Percentiles rank a stretch among this genome's conserved stretches.
These are phyloP conservation scores for Marasmius fiardii DNA, from an alignment of 1,284 basidiomycete genomes.

Conservation along the genomic window DNA sequence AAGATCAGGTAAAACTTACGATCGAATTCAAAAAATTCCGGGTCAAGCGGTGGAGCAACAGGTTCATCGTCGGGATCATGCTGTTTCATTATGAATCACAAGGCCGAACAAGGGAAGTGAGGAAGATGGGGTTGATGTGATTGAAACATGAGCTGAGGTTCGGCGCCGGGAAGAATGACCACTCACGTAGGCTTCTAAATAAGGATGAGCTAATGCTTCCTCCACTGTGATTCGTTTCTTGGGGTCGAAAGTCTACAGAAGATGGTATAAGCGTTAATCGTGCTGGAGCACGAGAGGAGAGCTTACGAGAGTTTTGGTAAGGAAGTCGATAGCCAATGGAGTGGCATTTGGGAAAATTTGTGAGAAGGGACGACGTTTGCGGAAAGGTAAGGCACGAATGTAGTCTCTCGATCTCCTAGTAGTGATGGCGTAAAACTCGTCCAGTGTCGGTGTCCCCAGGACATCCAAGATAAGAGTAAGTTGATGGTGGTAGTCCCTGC, in stretches of 20 bases:
- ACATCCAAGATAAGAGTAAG: conserved; percentile 89
- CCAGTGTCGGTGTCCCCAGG: conserved; percentile 87
- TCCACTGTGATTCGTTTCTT: conserved; percentile 92
- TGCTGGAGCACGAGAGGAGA: conserved; percentile 6
- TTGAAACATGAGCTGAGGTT: background rate
- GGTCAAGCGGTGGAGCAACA: conserved; percentile 83
- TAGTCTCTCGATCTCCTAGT: conserved; percentile 86
- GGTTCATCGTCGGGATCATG: conserved; percentile 95
- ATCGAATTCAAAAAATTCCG: conserved; percentile 94
- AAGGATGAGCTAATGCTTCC: conserved; percentile 88
- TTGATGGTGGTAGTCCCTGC: conserved; percentile 96
- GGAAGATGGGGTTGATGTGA: background rate
- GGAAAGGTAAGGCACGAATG: conserved; percentile 85
- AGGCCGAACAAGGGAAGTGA: no score
- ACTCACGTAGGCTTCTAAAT: conserved; percentile 85
- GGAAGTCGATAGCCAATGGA: conserved; percentile 85
- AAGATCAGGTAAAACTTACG: conserved; percentile 37
- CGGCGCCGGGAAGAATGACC: background rate
- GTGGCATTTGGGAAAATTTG: conserved; percentile 86
- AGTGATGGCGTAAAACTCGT: conserved; percentile 90
- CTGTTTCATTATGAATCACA: conserved; percentile 27
- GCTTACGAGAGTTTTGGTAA: conserved; percentile 84
- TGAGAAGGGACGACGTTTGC: conserved; percentile 77
- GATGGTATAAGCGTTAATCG: background rate
- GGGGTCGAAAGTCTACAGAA: conserved; percentile 78